These are phyloP conservation scores for Pharus latifolius DNA, from an alignment of 176 grass and related monocot species.

Conservation along the genomic window DNA sequence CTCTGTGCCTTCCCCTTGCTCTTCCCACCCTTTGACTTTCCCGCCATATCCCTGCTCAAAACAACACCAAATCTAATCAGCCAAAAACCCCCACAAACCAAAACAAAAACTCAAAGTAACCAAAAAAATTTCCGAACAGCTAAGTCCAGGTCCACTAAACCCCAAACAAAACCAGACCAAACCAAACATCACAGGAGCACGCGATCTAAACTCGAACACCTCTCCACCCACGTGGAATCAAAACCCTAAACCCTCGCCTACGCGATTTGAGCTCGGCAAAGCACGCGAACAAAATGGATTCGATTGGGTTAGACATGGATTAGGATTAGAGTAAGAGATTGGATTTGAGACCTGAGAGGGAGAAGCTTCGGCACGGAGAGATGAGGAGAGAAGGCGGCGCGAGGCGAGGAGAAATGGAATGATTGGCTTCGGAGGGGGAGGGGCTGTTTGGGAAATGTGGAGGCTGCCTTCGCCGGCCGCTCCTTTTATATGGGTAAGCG, in stretches of 20 bases:
- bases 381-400: slow-evolving; percentile 26
- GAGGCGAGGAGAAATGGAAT: slow-evolving; percentile 16
- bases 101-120: not conserved
- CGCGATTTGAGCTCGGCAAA: not conserved
- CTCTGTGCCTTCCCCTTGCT: slow-evolving; percentile 52
- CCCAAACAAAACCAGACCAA: too few relatives aligned
- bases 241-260: slow-evolving; percentile 48
- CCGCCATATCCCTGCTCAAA: slow-evolving; percentile 61
- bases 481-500: slow-evolving; percentile 31
- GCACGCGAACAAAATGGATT: not conserved
- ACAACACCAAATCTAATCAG: slow-evolving; percentile 9
- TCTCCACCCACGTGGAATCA: not conserved
- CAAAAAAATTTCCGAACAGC: not conserved
- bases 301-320: not conserved
- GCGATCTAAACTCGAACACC: slow-evolving; percentile 4
- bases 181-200: not conserved
- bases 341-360: not conserved
- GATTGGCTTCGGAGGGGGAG: slow-evolving; percentile 30
- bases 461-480: slow-evolving; percentile 10
- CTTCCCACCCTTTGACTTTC: slow-evolving; percentile 74
- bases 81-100: not conserved
- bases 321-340: not conserved
- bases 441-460: slow-evolving; percentile 23
- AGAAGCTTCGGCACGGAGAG: slow-evolving; percentile 16
- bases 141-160: not conserved